phyloP scores from a whole-genome alignment of 1,139 yeast species.

The Blastobotrys buckinghamii region DNA sequence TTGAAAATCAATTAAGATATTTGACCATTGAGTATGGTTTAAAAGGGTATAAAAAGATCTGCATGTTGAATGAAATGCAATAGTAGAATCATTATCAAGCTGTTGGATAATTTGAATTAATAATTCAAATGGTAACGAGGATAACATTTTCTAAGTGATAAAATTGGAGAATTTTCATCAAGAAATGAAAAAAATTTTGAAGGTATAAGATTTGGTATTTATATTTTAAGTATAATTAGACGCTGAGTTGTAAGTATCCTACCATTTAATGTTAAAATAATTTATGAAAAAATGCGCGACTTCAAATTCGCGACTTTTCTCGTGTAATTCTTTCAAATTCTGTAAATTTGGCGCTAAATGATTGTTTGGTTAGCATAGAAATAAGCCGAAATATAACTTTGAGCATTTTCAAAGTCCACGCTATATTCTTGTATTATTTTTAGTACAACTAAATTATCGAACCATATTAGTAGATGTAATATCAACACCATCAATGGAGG shows the following conservation, averaged over 20 bases:
- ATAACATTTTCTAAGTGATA: not conserved
- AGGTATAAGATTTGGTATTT: not conserved
- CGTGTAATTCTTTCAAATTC: too few species aligned
- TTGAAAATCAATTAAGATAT: slow-evolving; percentile 1
- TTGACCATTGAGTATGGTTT: slow-evolving; percentile 3
- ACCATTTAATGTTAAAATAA: too few species aligned
- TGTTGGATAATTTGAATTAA: not conserved
- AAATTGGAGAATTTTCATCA: not conserved
- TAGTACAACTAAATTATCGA: too few species aligned
- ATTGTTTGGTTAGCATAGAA: too few species aligned
- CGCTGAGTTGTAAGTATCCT: not conserved
- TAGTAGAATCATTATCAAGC: not conserved
- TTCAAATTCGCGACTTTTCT: not conserved
- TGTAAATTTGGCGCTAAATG: too few species aligned
- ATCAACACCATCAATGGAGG: not conserved
- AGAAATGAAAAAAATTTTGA: not conserved
- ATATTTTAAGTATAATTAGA: not conserved
- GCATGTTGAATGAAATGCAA: slow-evolving; percentile 1
- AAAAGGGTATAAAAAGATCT: not conserved
- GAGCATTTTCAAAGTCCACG: too few species aligned
- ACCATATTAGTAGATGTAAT: slow-evolving; percentile 1
- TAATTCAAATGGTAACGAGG: slow-evolving; percentile 4
- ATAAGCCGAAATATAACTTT: too few species aligned
- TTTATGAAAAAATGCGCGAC: too few species aligned
- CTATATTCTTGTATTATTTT: too few species aligned